Evolutionary conservation across 2,329 filamentous ascomycete species (phyloP), one percentile per base, ranked within the genome.

Genomic region (Colletotrichum sublineola): DNA sequence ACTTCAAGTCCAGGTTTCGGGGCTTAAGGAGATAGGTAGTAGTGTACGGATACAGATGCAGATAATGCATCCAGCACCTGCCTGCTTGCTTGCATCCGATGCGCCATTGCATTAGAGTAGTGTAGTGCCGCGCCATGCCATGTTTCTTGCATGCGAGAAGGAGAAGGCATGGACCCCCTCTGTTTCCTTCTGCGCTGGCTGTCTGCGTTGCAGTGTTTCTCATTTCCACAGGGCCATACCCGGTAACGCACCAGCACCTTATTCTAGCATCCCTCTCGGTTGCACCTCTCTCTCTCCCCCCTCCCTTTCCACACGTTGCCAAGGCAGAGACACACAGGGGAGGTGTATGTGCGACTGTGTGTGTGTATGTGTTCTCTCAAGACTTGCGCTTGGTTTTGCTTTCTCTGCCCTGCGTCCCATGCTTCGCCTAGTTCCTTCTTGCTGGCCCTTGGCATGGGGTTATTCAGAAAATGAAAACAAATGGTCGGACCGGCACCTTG

Each of bases 1-100:
- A n/a, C n/a, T n/a, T n/a, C n/a, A n/a, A n/a, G n/a, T n/a, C n/a
- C n/a, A n/a, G n/a, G n/a, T n/a, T n/a, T n/a, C n/a, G n/a, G n/a
- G n/a, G n/a, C n/a, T n/a, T n/a, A n/a, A n/a, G n/a, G n/a, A n/a
- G n/a, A n/a, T 24, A 24, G 24, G 24, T 24, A 24, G 24, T 24
- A 24, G 24, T 24, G 24, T 24, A 24, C 3, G 15, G 2, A 24
- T 67, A 57, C 57, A 52, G 64, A 44, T 62, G 48, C 61, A 65
- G 33, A 48, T 64, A 42, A 68, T 67, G 68, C 68, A 67, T 52
- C 44, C 60, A 50, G 60, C 61, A 63, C 53, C 38, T 56, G 31
- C 46, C 42, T 53, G 63, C 53, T 56, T 56, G 31, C 46, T 53
- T 53, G 63, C 63, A 65, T 65, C 63, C 20, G 52, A 63, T 38